Evolutionary conservation across 768 basidiomycete species (phyloP).

Genomic region (Kondoa malvinella): DNA sequence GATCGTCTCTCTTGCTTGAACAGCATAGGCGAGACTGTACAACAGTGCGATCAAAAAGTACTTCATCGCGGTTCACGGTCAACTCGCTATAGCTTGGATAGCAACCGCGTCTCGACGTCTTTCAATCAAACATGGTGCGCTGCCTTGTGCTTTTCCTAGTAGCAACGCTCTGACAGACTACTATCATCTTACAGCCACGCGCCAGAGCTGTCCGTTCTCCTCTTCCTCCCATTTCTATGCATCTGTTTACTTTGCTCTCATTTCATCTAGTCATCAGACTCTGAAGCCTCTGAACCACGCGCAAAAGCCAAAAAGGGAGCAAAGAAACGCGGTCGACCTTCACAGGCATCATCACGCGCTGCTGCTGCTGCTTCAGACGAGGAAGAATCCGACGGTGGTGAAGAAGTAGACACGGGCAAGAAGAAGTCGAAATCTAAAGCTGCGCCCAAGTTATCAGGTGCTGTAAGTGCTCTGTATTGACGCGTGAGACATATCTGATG

Average conservation of each 20-base stretch:
- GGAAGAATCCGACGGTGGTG: neutral
- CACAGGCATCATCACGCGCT: neutral
- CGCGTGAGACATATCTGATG: neutral
- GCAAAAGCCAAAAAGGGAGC: neutral
- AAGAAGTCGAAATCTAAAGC: neutral
- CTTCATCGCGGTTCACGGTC: neutral
- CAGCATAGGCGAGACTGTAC: neutral
- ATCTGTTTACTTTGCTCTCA: neutral
- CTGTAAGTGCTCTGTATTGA: neutral
- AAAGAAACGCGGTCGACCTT: neutral
- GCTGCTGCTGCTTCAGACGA: neutral
- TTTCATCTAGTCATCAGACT: neutral
- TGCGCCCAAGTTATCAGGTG: neutral
- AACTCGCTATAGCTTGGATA: too few species aligned
- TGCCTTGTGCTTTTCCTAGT: neutral
- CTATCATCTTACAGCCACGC: neutral
- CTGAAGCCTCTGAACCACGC: neutral
- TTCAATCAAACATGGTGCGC: neutral
- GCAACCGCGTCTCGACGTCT: too few species aligned
- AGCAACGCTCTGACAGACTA: neutral
- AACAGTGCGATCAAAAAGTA: neutral
- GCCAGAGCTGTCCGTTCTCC: neutral
- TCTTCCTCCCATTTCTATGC: neutral
- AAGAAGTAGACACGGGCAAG: neutral
- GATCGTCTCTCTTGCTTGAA: constrained; percentile 1